phyloP scores from a whole-genome alignment of 805 yeast genomes.

The Kluyveromyces starmeri region DNA sequence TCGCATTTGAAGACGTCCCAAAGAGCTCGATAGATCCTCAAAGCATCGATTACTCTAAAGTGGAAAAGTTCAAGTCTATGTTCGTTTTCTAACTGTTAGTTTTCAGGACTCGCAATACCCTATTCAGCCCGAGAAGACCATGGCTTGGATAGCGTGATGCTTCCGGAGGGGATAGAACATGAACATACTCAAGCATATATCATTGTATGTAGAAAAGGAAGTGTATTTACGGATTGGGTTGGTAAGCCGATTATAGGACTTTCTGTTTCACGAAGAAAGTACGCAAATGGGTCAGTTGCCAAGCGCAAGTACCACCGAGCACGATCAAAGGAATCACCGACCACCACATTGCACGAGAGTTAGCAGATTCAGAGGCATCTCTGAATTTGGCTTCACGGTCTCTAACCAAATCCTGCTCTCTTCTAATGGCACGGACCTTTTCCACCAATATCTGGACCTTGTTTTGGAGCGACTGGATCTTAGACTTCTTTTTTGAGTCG shows the following conservation, averaged over 20 bases:
- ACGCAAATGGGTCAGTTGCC: conserved; percentile 68
- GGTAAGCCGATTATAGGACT: conserved; percentile 21
- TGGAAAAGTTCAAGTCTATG: conserved; percentile 15
- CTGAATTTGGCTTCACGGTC: conserved; percentile 69
- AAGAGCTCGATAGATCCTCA: conserved; percentile 11
- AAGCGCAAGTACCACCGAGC: conserved; percentile 56
- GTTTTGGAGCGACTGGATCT: conserved; percentile 46
- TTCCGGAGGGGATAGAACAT: too few species aligned
- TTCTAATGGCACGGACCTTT: conserved; percentile 50
- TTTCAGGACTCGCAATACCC: too few species aligned
- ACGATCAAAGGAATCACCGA: conserved; percentile 57
- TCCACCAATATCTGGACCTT: conserved; percentile 47
- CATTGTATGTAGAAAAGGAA: too few species aligned
- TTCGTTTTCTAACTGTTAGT: conserved; percentile 18
- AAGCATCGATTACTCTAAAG: conserved; percentile 14
- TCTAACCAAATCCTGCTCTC: conserved; percentile 61
- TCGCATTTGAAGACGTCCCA: conserved; percentile 16
- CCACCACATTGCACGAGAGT: conserved; percentile 66
- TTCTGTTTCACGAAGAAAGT: conserved; percentile 74
- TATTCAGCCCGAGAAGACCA: not conserved
- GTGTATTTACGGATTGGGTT: too few species aligned
- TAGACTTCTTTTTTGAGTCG: conserved; percentile 58
- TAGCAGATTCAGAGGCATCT: conserved; percentile 62
- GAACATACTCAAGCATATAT: too few species aligned
- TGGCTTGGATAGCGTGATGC: too few species aligned